Evolutionary conservation across 2,329 filamentous ascomycete genomes (phyloP), one percentile per base, ranked within the genome.

Genomic region (Penicillium sp.): DNA sequence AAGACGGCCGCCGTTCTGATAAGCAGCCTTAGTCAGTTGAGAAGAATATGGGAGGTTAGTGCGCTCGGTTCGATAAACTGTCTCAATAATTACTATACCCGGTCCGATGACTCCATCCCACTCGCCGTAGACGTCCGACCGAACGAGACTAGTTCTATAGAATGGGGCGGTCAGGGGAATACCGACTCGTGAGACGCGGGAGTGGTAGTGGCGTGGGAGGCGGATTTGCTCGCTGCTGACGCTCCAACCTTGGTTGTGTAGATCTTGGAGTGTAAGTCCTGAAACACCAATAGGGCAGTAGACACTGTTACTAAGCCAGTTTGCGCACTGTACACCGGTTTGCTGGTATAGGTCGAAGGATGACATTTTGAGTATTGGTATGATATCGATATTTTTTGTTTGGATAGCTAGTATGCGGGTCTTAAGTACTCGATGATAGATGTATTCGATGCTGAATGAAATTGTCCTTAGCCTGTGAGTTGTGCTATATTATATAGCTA

Each of bases 41-140:
- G 55, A 58, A 2, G 50, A 31, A 13, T 29, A 54, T 6, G 50
- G 50, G 13, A 45, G 6, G 3, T 35, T 23, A 9, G 35, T 29
- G 5, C 11, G 6, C 16, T 21, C n/a, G 3, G 33, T 37, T 29
- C 29, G 47, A 25, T 19, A 29, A 10, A 57, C 42, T 1, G 43
- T n/a, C 25, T 53, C 29, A 10, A 57, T 27, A 21, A 57, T 37
- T 3, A 57, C 29, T 19, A 53, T 21, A 1, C 44, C 50, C 3
- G 54, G 54, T 25, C 50, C 54, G 4, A 39, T 44, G 5, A 49
- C 27, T 14, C 50, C 54, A 2, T 42, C 26, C 54, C 54, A 57
- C 16, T 53, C 47, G 6, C 4, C 26, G 26, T 52, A 26, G n/a
- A 33, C 35, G 7, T 42, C 43, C 8, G 35, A 4, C 6, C 42